Evolutionary conservation across 2,329 filamentous ascomycete genomes (phyloP).

Genomic region (Diaporthe vaccinii): DNA sequence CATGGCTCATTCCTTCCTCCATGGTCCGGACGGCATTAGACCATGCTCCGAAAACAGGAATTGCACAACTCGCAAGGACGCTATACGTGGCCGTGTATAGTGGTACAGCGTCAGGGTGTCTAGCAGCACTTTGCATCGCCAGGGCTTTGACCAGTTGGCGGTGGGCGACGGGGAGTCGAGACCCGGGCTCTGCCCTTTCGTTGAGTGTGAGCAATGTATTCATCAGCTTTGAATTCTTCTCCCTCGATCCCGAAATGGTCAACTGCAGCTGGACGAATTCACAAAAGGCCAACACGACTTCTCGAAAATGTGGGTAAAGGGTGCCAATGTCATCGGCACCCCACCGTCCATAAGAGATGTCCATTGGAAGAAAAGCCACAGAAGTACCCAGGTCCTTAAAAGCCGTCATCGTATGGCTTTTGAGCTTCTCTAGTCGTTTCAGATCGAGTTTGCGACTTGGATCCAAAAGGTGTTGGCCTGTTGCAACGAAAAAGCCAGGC

Average conservation of each 20-base stretch:
- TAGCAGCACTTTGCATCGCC: background rate
- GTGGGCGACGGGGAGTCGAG: background rate
- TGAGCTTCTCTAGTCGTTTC: constrained; percentile 49
- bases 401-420: constrained; percentile 49
- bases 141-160: background rate
- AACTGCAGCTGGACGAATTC: background rate
- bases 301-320: constrained; percentile 47
- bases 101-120: background rate
- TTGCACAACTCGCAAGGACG: background rate
- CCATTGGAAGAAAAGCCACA: constrained; percentile 59
- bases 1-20: background rate
- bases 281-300: background rate
- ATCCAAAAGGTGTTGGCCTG: background rate
- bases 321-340: constrained; percentile 56
- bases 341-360: constrained; percentile 62
- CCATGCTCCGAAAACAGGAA: background rate
- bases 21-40: background rate
- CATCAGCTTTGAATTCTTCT: constrained; percentile 45
- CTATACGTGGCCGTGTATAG: background rate
- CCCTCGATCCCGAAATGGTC: background rate
- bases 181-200: background rate
- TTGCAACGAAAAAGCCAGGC: constrained; percentile 38
- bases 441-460: background rate
- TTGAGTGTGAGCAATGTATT: constrained; percentile 44
- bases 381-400: constrained; percentile 56